Conservation (phyloP, 176 grass and related monocot genomes). For the Oryza meridionalis region DNA sequence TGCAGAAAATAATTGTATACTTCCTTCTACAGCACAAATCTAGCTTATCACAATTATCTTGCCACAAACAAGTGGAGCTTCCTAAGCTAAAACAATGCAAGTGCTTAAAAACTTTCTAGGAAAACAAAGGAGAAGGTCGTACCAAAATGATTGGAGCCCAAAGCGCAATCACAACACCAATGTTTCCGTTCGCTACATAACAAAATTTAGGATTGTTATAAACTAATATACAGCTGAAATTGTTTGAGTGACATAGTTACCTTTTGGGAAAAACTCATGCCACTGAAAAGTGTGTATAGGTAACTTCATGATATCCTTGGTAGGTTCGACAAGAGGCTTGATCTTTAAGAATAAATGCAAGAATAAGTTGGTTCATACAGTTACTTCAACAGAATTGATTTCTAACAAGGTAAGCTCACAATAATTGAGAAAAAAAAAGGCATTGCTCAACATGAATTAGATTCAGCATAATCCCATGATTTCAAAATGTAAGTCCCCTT, state of each 20-base stretch:
- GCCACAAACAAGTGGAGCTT: background rate
- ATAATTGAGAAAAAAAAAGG: constrained; percentile 8
- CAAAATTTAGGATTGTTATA: constrained; percentile 31
- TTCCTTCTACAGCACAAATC: constrained; percentile 21
- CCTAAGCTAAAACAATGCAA: background rate
- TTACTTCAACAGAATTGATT: constrained; percentile 10
- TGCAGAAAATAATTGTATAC: constrained; percentile 32
- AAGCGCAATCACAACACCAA: constrained; percentile 82
- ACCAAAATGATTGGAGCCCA: constrained; percentile 96
- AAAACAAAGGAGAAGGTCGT: constrained; percentile 38
- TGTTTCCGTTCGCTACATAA: constrained; percentile 80
- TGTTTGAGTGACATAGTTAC: constrained; percentile 51
- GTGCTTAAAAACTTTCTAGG: constrained; percentile 27
- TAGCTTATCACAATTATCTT: background rate
- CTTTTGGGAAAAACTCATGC: constrained; percentile 98
- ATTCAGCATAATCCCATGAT: background rate
- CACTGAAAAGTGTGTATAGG: constrained; percentile 72
- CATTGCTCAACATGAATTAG: background rate
- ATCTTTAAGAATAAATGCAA: constrained; percentile 59
- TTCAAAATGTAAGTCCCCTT: constrained; percentile 16
- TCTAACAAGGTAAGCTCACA: constrained; percentile 21
- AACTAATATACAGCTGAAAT: constrained; percentile 29
- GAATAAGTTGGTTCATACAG: constrained; percentile 19
- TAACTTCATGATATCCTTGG: constrained; percentile 85
- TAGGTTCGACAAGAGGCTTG: constrained; percentile 86